Evolutionary conservation across 352 stramenopile species (phyloP).

Genomic region (Globisporangium solare): DNA sequence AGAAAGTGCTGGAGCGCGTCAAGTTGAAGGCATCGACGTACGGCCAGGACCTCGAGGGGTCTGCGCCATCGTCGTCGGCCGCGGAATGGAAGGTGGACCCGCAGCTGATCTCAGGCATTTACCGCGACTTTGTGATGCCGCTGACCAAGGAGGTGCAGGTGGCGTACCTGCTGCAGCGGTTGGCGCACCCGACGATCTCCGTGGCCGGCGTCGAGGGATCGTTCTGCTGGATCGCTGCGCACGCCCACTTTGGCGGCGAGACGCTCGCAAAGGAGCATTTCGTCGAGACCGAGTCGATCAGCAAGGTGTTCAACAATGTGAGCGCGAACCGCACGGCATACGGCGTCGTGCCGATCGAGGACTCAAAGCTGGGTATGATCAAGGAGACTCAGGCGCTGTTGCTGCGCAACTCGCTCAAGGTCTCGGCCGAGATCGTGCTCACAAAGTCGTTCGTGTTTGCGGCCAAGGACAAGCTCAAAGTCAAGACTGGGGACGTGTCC

Average conservation of each 20-base stretch:
- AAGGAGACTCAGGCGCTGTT: slow-evolving; percentile 84
- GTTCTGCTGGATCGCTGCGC: slow-evolving; percentile 70
- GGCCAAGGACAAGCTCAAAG: slow-evolving; percentile 34
- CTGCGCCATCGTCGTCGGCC: slow-evolving; percentile 22
- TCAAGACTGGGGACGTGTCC: slow-evolving; percentile 45
- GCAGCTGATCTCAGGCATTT: slow-evolving; percentile 95
- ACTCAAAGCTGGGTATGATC: slow-evolving; percentile 78
- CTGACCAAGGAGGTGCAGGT: slow-evolving; percentile 99
- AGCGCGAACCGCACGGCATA: slow-evolving; percentile 78
- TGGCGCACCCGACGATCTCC: slow-evolving; percentile 74
- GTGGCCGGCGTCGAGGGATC: slow-evolving; percentile 64
- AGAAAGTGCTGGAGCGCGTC: slow-evolving; percentile 90
- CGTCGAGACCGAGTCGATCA: slow-evolving; percentile 51
- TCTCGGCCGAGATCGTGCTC: slow-evolving; percentile 71
- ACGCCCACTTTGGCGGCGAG: slow-evolving; percentile 62
- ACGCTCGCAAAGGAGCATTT: slow-evolving; percentile 43
- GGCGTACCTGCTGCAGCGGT: slow-evolving; percentile 80
- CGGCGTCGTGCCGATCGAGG: slow-evolving; percentile 83
- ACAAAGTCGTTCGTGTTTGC: slow-evolving; percentile 71
- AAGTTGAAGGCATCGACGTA: slow-evolving; percentile 97
- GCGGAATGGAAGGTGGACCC: slow-evolving; percentile 93
- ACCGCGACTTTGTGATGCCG: slow-evolving; percentile 97
- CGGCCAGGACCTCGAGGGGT: slow-evolving; percentile 76
- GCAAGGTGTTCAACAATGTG: slow-evolving; percentile 76
- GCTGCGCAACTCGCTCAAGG: slow-evolving; percentile 67